Base-by-base conservation (phyloP, 257 asterid genomes). In the Plantago major region DNA sequence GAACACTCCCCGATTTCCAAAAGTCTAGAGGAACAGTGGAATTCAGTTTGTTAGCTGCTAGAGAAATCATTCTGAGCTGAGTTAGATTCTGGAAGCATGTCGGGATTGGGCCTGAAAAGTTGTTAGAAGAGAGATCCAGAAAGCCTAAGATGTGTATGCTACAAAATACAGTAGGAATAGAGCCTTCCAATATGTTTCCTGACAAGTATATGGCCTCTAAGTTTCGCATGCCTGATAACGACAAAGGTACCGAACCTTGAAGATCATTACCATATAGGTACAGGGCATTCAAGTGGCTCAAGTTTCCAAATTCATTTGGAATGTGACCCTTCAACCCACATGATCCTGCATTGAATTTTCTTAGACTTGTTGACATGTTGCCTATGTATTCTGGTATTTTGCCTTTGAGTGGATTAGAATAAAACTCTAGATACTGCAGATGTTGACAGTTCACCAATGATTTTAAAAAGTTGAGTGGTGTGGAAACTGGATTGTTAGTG, bases 51-150 rank as follows among this genome's bases (percentile, higher is more conserved):
- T 76, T 76, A 14, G 59, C 44, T 69, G 82, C 76, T 45, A 76
- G 19, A 58, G 79, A 69, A 33, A 66, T 2, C 19, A 40, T 76
- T 42, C 47, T 46, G 28, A 76, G 54, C n/a, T 69, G 62, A 46
- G 74, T 69, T 26, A 73, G 67, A 42, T 76, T 76, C 18, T 33
- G 57, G 9, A 73, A 37, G 43, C 66, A 76, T 8, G 10, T 2
- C 5, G 79, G 79, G 50, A 76, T 26, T 12, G 67, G 43, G 66
- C 82, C 82, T 33, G 79, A 68, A 12, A 73, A 59, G n/a, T 46
- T 60, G 71, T 76, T 76, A 33, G 73, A 68, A 44, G 66, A 73
- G 38, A 76, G 60, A 44, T 42, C 51, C 38, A 76, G 47, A n/a
- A 66, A 48, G 15, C 82, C 82, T 37, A 76, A 46, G 6, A 55